phyloP scores from a whole-genome alignment of 176 grass and related monocot species.

The Paspalum notatum region DNA sequence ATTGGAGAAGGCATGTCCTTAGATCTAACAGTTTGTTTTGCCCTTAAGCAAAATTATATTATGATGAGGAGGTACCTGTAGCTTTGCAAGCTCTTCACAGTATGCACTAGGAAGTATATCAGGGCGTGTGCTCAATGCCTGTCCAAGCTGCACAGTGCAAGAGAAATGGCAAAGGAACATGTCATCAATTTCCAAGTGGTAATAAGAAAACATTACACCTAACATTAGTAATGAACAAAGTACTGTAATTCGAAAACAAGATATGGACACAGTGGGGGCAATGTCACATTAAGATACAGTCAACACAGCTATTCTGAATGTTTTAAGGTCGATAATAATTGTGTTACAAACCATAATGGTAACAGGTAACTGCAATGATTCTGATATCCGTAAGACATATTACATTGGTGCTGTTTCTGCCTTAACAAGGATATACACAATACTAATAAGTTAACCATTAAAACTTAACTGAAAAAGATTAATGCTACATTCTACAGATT shows the following conservation, averaged over 20 bases:
- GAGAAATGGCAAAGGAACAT: slow-evolving; percentile 7
- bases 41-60: slow-evolving; percentile 28
- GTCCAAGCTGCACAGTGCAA: slow-evolving; percentile 67
- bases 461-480: neutral
- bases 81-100: slow-evolving; percentile 88
- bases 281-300: neutral
- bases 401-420: neutral
- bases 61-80: slow-evolving; percentile 63
- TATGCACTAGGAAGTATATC: slow-evolving; percentile 92
- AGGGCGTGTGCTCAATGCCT: slow-evolving; percentile 86
- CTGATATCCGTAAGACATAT: slow-evolving; percentile 10
- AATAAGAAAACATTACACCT: slow-evolving; percentile 14
- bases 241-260: slow-evolving; percentile 18
- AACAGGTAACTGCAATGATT: neutral
- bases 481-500: neutral
- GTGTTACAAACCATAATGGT: slow-evolving; percentile 10
- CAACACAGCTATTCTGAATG: neutral
- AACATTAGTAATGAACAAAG: neutral
- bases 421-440: neutral
- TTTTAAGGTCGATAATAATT: neutral
- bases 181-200: slow-evolving; percentile 3
- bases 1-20: neutral
- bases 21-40: slow-evolving; percentile 4
- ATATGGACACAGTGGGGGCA: slow-evolving; percentile 7
- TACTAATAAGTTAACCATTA: slow-evolving; percentile 10